phyloP scores from a whole-genome alignment of 164 flowering plant genomes.

The Litsea cubeba region DNA sequence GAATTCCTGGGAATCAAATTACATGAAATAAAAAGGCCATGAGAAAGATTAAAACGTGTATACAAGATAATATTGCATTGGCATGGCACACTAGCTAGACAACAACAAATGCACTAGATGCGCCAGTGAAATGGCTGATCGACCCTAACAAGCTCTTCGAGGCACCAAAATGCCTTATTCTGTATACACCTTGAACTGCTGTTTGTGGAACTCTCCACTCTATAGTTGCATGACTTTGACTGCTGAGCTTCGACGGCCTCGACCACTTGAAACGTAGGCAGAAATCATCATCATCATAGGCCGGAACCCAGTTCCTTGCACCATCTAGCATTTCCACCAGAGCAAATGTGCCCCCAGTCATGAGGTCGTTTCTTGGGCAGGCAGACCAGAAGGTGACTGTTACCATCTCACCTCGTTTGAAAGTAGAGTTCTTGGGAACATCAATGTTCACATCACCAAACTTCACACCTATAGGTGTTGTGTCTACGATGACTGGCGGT shows the following conservation, averaged over 20 bases:
- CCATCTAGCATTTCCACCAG: constrained; percentile 70
- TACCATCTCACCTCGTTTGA: constrained; percentile 62
- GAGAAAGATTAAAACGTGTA: background rate
- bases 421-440: constrained; percentile 70
- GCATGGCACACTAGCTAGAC: constrained; percentile 19
- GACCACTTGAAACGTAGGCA: constrained; percentile 89
- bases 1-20: background rate
- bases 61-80: background rate
- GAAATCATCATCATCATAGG: constrained; percentile 91
- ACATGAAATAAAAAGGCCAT: background rate
- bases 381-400: constrained; percentile 78
- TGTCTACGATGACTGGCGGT: constrained; percentile 71
- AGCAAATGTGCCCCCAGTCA: constrained; percentile 93
- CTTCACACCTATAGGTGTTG: constrained; percentile 58
- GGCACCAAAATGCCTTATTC: constrained; percentile 88
- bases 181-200: constrained; percentile 69
- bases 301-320: constrained; percentile 59
- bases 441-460: constrained; percentile 74
- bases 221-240: constrained; percentile 68
- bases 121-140: constrained; percentile 69
- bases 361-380: constrained; percentile 90
- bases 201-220: constrained; percentile 78
- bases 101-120: constrained; percentile 85
- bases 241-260: constrained; percentile 69
- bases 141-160: constrained; percentile 65